Evolutionary conservation across 805 yeast species (phyloP).

Genomic region (Yarrowia sp.): DNA sequence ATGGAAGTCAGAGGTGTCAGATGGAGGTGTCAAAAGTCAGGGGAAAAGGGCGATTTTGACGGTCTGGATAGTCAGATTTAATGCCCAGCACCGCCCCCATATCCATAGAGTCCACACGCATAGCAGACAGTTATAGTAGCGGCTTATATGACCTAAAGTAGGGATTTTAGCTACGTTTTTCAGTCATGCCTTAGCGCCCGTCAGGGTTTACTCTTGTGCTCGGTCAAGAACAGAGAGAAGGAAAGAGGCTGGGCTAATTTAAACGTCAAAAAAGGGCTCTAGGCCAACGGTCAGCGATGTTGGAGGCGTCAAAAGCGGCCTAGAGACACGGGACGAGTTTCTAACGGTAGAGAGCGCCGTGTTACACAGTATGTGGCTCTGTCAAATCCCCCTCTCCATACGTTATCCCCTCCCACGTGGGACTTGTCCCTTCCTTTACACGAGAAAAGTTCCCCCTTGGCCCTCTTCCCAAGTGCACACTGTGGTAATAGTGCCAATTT

Average conservation of each 20-base stretch:
- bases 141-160: not conserved
- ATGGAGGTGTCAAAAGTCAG: not conserved
- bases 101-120: not conserved
- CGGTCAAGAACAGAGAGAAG: not conserved
- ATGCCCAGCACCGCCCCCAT: not conserved
- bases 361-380: no score
- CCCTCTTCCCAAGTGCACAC: slow-evolving; percentile 10
- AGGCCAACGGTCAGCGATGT: not conserved
- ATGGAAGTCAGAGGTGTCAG: slow-evolving; percentile 5
- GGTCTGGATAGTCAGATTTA: no score
- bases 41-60: not conserved
- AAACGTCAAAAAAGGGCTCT: not conserved
- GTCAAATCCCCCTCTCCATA: not conserved
- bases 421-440: slow-evolving; percentile 2
- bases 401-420: slow-evolving; percentile 7
- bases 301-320: no score
- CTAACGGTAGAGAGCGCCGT: no score
- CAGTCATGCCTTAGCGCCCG: slow-evolving; percentile 21
- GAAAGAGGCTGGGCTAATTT: slow-evolving; percentile 18
- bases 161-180: slow-evolving; percentile 6
- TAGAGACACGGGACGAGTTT: not conserved
- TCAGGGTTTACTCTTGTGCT: slow-evolving; percentile 4
- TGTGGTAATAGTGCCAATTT: slow-evolving; percentile 1
- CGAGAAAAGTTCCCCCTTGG: not conserved
- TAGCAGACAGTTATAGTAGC: slow-evolving; percentile 2